Percentiles rank a stretch among this genome's conserved stretches.
phyloP scores from a whole-genome alignment of 2,329 filamentous ascomycete genomes.

The Fusarium sulawesiense region DNA sequence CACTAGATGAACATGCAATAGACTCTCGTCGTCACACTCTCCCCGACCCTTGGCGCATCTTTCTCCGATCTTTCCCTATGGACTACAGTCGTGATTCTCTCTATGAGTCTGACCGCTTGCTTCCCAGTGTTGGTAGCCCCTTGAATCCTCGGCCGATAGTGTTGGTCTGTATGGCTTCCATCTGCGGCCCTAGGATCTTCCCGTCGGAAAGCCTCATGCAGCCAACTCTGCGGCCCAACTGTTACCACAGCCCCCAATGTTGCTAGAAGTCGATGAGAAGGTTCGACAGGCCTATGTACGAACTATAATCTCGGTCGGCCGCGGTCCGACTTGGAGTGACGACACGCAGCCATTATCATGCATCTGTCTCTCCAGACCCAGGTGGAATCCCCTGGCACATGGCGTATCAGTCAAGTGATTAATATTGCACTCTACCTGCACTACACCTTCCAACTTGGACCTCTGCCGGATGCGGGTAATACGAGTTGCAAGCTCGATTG shows the following conservation, averaged over 20 bases:
- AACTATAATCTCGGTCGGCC: constrained; percentile 14
- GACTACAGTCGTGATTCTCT: background rate
- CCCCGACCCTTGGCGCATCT: constrained; percentile 16
- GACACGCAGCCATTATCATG: constrained; percentile 31
- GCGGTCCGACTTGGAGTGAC: constrained; percentile 24
- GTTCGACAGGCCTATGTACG: constrained; percentile 13
- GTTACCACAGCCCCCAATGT: constrained; percentile 19
- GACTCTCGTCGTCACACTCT: constrained; percentile 30
- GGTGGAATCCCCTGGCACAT: constrained; percentile 45
- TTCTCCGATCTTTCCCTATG: constrained; percentile 30
- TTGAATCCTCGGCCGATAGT: constrained; percentile 14
- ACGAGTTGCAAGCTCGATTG: constrained; percentile 35
- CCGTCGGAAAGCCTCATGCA: constrained; percentile 42
- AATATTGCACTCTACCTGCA: constrained; percentile 28
- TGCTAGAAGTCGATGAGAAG: constrained; percentile 7
- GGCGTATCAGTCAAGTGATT: constrained; percentile 49
- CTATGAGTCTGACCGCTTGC: constrained; percentile 22
- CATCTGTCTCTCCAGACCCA: constrained; percentile 32
- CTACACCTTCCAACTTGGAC: constrained; percentile 36
- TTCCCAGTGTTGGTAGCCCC: constrained; percentile 7
- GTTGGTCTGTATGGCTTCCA: constrained; percentile 27
- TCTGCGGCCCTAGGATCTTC: constrained; percentile 40
- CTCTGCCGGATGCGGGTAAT: constrained; percentile 19
- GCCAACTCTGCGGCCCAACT: constrained; percentile 37
- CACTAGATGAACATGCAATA: constrained; percentile 39